Evolutionary conservation across 257 asterid species (phyloP).

Genomic region (Eustoma russellianum): DNA sequence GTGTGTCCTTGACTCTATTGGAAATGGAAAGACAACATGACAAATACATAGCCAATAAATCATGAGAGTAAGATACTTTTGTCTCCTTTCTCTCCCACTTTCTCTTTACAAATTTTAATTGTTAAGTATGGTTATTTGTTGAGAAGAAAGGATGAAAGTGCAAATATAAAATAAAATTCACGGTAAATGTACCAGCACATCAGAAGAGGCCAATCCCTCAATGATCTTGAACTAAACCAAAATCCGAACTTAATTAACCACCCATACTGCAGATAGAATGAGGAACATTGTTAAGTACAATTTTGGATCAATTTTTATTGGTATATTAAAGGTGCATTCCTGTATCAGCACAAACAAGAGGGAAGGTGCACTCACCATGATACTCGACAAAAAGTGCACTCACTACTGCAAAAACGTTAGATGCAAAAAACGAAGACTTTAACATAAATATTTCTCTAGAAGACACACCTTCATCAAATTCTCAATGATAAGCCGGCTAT

Average conservation of each 20-base stretch:
- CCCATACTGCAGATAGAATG: conserved; percentile 66
- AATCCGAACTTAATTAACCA: conserved; percentile 77
- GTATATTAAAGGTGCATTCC: neutral
- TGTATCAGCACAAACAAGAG: no score
- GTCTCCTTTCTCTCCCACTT: neutral
- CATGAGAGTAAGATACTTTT: neutral
- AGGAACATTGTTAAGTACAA: conserved; percentile 11
- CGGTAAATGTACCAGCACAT: conserved; percentile 76
- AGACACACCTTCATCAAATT: conserved; percentile 87
- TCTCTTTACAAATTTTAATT: no score
- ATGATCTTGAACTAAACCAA: conserved; percentile 85
- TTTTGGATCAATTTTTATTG: neutral
- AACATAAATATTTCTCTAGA: neutral
- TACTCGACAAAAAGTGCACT: no score
- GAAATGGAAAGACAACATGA: conserved; percentile 6
- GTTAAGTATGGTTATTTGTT: no score
- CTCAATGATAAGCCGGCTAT: conserved; percentile 94
- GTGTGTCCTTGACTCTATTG: no score
- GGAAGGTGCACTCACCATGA: no score
- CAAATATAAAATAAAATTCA: neutral
- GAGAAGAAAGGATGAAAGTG: neutral
- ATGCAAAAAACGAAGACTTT: neutral
- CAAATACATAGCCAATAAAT: neutral
- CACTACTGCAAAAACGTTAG: no score
- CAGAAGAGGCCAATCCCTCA: conserved; percentile 91